A percentile compares a stretch with the other conserved stretches of the same genome.
These are phyloP conservation scores for Microsporum ferrugineum DNA, from an alignment of 2,329 filamentous ascomycete species.

Conservation along the genomic window DNA sequence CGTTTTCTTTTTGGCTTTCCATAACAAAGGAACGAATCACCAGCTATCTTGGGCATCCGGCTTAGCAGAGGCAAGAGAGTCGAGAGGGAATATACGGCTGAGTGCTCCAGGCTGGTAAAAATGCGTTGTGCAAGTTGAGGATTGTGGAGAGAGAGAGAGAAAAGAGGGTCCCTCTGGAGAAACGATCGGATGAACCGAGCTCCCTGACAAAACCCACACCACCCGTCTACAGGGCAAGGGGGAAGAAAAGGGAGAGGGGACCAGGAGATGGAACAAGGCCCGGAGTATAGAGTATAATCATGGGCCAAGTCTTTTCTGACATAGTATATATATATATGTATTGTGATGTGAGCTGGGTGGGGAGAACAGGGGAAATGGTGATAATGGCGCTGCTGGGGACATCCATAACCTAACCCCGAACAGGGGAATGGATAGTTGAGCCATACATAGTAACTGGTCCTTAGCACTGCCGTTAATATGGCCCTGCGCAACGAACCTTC, in stretches of 20 bases:
- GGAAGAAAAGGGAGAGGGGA: background rate
- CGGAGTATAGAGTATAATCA: background rate
- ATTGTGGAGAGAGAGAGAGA: background rate
- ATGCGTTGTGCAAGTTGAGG: background rate
- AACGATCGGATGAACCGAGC: slow-evolving; percentile 1
- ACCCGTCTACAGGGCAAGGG: background rate
- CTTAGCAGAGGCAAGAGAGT: background rate
- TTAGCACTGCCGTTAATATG: background rate
- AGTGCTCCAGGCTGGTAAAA: background rate
- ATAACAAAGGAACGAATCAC: background rate
- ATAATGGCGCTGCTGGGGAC: background rate
- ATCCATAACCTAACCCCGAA: background rate
- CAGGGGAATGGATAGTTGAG: background rate
- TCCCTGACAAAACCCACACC: background rate
- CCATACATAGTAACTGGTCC: background rate
- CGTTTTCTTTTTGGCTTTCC: background rate
- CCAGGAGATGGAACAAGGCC: background rate
- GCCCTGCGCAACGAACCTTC: background rate
- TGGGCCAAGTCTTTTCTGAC: background rate
- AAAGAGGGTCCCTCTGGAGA: background rate
- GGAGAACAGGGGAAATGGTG: background rate
- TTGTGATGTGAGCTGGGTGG: background rate
- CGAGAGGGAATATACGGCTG: background rate
- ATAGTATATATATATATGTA: background rate
- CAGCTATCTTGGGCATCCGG: background rate